Percentiles rank a stretch among this genome's conserved stretches.
These are phyloP conservation scores for Microsporum canis DNA, from an alignment of 2,329 filamentous ascomycete genomes.

Conservation along the genomic window DNA sequence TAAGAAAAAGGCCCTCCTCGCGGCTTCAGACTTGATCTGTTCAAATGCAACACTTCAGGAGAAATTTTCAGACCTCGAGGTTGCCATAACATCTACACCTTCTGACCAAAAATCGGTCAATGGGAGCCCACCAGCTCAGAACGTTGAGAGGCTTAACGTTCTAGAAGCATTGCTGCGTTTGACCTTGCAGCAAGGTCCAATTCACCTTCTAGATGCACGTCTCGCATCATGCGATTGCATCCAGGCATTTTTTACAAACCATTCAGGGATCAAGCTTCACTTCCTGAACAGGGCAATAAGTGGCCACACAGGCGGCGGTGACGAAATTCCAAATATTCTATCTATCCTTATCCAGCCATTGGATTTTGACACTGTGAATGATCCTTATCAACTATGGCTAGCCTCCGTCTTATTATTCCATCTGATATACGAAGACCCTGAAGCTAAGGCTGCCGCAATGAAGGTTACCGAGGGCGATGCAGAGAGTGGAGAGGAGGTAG, in stretches of 20 bases:
- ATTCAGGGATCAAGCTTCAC: constrained; percentile 69
- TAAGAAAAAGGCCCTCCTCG: constrained; percentile 55
- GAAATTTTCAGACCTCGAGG: constrained; percentile 75
- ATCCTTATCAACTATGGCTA: constrained; percentile 85
- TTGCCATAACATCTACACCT: constrained; percentile 32
- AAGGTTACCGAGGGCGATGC: constrained; percentile 80
- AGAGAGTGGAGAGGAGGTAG: constrained; percentile 80
- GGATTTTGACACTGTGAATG: constrained; percentile 49
- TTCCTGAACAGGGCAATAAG: constrained; percentile 83
- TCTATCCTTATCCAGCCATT: constrained; percentile 65
- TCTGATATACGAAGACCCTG: constrained; percentile 64
- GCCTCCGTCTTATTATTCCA: constrained; percentile 79
- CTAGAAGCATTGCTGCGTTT: constrained; percentile 87
- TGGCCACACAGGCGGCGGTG: constrained; percentile 62
- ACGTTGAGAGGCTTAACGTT: constrained; percentile 62
- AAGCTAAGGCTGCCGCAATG: constrained; percentile 70
- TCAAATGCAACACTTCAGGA: constrained; percentile 73
- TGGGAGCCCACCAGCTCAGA: constrained; percentile 33
- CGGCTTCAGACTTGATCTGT: constrained; percentile 79
- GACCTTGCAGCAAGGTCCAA: constrained; percentile 55
- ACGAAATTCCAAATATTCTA: constrained; percentile 80
- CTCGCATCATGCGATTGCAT: constrained; percentile 81
- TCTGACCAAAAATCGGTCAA: constrained; percentile 25
- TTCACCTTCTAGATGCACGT: constrained; percentile 64
- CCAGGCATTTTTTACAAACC: constrained; percentile 80